Conservation (phyloP, 306 rosid genomes). For the peach (Prunus persica) region DNA sequence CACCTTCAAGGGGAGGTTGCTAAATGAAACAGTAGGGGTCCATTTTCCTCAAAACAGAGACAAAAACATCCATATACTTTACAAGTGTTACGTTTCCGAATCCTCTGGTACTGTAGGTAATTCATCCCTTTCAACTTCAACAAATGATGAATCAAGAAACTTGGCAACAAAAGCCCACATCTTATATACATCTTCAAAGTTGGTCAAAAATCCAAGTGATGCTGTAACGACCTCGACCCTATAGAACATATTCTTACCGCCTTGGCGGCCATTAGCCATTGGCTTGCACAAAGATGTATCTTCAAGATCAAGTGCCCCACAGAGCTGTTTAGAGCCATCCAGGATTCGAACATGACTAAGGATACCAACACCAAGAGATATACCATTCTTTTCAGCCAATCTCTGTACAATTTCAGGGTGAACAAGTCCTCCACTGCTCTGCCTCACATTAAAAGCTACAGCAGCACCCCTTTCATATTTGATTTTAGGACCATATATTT, state of each 20-base stretch:
- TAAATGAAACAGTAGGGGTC: too few species aligned
- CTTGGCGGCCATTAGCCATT: constrained; percentile 62
- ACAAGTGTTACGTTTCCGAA: constrained; percentile 15
- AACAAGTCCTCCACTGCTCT: constrained; percentile 54
- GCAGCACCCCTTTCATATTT: constrained; percentile 97
- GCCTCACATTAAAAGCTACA: constrained; percentile 83
- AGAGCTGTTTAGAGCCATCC: constrained; percentile 57
- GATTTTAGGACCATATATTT: constrained; percentile 92
- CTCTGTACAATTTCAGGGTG: constrained; percentile 89
- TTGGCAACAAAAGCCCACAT: constrained; percentile 95
- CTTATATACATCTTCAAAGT: constrained; percentile 91
- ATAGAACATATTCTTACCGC: constrained; percentile 64
- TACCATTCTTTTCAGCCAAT: constrained; percentile 81
- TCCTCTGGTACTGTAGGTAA: constrained; percentile 37
- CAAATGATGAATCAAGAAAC: constrained; percentile 77
- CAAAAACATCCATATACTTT: constrained; percentile 14
- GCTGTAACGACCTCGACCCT: constrained; percentile 94
- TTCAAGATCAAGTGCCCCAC: constrained; percentile 42
- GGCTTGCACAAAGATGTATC: constrained; percentile 78
- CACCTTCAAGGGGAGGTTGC: too few species aligned
- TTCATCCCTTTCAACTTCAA: constrained; percentile 16
- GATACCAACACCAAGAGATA: constrained; percentile 84
- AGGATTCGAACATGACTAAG: constrained; percentile 73
- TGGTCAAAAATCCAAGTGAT: constrained; percentile 80
- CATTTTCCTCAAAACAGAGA: background rate